Conservation (phyloP, 1,284 basidiomycete genomes). For the Somion occarium region DNA sequence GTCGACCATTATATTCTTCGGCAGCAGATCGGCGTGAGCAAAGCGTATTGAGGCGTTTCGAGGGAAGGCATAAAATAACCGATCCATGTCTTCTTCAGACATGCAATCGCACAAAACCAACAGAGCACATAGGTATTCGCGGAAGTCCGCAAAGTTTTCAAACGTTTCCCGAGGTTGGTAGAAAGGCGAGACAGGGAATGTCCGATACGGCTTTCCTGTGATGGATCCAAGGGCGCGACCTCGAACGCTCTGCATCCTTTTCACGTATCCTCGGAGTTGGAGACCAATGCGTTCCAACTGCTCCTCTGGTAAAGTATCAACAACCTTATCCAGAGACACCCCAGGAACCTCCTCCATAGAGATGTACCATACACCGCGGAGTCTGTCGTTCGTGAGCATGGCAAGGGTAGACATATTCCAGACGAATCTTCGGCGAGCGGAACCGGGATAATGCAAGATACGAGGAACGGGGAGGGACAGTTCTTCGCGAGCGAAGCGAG, state of each 20-base stretch:
- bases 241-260: not conserved
- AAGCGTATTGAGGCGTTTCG: conserved; percentile 17
- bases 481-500: not conserved
- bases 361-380: conserved; percentile 6
- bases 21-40: conserved; percentile 24
- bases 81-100: not conserved
- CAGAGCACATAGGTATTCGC: not conserved
- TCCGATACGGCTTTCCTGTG: not conserved
- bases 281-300: conserved; percentile 19
- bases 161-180: not conserved
- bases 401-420: not conserved
- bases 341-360: conserved; percentile 18
- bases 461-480: not conserved
- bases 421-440: too few relatives aligned
- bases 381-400: not conserved
- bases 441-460: not conserved
- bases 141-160: not conserved
- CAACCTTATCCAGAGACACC: conserved; percentile 16
- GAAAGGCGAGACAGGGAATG: not conserved
- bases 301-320: conserved; percentile 15
- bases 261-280: conserved; percentile 11
- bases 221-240: not conserved
- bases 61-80: conserved; percentile 7
- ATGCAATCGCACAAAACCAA: not conserved
- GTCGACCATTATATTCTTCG: conserved; percentile 25